Conservation (phyloP, 768 basidiomycete species). For the Rhodocollybia butyracea region DNA sequence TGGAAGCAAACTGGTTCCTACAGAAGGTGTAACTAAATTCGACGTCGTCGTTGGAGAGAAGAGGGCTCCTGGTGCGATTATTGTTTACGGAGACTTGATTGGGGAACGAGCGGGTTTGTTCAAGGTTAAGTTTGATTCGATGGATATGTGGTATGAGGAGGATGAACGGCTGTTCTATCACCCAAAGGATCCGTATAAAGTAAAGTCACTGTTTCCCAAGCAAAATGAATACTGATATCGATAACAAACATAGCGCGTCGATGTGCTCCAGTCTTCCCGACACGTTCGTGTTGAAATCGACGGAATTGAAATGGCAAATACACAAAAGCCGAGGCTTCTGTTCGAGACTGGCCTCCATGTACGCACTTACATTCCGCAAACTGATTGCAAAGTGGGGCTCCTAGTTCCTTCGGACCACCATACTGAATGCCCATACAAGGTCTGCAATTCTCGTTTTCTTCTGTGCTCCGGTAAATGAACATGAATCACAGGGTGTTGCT, state of each 20-base stretch:
- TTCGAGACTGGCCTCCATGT: slow-evolving; percentile 56
- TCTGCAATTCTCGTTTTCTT: slow-evolving; percentile 14
- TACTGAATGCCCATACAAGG: slow-evolving; percentile 66
- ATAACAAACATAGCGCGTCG: slow-evolving; percentile 44
- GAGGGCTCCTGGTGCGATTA: slow-evolving; percentile 37
- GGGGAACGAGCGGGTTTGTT: slow-evolving; percentile 43
- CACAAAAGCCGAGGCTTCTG: slow-evolving; percentile 48
- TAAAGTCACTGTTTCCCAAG: slow-evolving; percentile 17
- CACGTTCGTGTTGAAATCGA: slow-evolving; percentile 58
- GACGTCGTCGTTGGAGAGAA: slow-evolving; percentile 43
- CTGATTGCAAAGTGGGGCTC: slow-evolving; percentile 49
- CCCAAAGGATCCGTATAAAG: slow-evolving; percentile 71
- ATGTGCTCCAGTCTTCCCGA: slow-evolving; percentile 57
- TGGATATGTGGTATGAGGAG: slow-evolving; percentile 69
- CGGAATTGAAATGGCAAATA: slow-evolving; percentile 62
- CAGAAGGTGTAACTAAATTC: slow-evolving; percentile 33
- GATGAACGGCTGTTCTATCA: slow-evolving; percentile 60
- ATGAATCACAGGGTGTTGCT: slow-evolving; percentile 47
- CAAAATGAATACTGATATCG: background rate
- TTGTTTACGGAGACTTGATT: slow-evolving; percentile 19
- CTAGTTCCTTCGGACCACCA: slow-evolving; percentile 43
- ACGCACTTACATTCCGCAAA: slow-evolving; percentile 60
- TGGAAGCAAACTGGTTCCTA: slow-evolving; percentile 17
- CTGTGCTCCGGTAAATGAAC: background rate
- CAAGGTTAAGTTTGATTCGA: slow-evolving; percentile 44